These are phyloP conservation scores for Mycena rosella DNA, from an alignment of 768 basidiomycete species.

Conservation along the genomic window DNA sequence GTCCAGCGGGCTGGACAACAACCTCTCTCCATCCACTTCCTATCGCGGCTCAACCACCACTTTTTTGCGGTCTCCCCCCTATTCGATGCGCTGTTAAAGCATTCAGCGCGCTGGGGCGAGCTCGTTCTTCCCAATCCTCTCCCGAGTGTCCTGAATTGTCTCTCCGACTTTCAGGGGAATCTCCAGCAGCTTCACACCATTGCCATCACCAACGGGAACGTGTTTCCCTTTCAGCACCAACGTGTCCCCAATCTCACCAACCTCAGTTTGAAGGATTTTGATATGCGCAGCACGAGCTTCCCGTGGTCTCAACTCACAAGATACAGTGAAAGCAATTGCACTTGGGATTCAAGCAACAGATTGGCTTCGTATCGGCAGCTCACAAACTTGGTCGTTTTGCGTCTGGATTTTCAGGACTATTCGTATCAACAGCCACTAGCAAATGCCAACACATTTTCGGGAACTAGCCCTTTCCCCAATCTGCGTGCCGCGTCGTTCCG, in stretches of 20 bases:
- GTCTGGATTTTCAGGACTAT: background rate
- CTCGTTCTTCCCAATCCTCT: background rate
- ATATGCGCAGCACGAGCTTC: background rate
- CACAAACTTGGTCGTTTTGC: constrained; percentile 10
- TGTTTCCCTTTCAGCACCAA: background rate
- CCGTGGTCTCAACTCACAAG: constrained; percentile 23
- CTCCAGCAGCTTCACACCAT: constrained; percentile 5
- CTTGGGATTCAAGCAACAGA: background rate
- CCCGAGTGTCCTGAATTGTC: background rate
- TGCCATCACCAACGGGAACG: background rate
- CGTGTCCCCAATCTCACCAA: constrained; percentile 8
- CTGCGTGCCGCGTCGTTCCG: constrained; percentile 6
- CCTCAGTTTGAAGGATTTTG: constrained; percentile 1
- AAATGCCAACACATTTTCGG: too few species aligned
- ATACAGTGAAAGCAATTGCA: constrained; percentile 15
- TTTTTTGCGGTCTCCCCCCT: background rate
- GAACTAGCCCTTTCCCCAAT: background rate
- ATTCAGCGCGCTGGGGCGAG: constrained; percentile 8
- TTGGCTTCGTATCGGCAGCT: background rate
- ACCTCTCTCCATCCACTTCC: constrained; percentile 21
- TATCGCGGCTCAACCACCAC: background rate
- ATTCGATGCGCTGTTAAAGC: background rate
- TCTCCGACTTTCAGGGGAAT: background rate
- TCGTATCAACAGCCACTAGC: background rate
- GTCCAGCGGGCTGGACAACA: constrained; percentile 6